These are phyloP conservation scores for Tolypocladium paradoxum DNA, from an alignment of 2,329 filamentous ascomycete genomes.

Conservation along the genomic window DNA sequence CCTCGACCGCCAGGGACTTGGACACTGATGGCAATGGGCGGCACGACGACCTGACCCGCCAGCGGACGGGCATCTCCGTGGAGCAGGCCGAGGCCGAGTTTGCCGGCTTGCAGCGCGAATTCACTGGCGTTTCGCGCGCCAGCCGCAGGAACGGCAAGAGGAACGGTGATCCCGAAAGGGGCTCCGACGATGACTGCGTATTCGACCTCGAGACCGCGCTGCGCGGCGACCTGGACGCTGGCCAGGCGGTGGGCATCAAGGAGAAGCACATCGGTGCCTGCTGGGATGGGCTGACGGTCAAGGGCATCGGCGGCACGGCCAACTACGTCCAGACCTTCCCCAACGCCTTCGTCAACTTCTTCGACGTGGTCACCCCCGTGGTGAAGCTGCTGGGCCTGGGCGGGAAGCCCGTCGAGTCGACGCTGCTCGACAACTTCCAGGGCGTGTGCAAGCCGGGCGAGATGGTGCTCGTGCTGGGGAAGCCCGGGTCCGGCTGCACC, in stretches of 20 bases:
- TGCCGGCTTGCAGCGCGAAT: constrained; percentile 51
- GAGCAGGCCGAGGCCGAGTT: constrained; percentile 61
- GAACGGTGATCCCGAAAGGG: constrained; percentile 48
- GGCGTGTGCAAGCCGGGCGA: constrained; percentile 69
- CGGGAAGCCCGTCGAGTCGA: constrained; percentile 58
- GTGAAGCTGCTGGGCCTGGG: constrained; percentile 53
- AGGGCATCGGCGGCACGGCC: constrained; percentile 61
- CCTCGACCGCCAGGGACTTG: neutral
- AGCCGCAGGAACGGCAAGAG: constrained; percentile 24
- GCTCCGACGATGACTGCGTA: constrained; percentile 29
- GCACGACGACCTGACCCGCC: neutral
- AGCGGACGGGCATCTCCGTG: constrained; percentile 45
- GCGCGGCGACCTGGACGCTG: constrained; percentile 59
- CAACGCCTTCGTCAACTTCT: constrained; percentile 63
- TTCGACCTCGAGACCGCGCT: constrained; percentile 71
- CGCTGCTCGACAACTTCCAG: constrained; percentile 62
- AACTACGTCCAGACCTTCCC: constrained; percentile 69
- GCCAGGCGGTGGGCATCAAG: constrained; percentile 67
- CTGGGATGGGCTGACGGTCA: constrained; percentile 69
- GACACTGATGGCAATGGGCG: neutral
- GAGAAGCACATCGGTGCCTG: constrained; percentile 70
- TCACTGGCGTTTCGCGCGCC: constrained; percentile 44
- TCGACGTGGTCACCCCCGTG: constrained; percentile 60
- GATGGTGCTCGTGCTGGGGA: constrained; percentile 76
- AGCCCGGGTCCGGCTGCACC: constrained; percentile 63